phyloP scores from a whole-genome alignment of 2,329 filamentous ascomycete genomes.

The Claviceps maximensis region DNA sequence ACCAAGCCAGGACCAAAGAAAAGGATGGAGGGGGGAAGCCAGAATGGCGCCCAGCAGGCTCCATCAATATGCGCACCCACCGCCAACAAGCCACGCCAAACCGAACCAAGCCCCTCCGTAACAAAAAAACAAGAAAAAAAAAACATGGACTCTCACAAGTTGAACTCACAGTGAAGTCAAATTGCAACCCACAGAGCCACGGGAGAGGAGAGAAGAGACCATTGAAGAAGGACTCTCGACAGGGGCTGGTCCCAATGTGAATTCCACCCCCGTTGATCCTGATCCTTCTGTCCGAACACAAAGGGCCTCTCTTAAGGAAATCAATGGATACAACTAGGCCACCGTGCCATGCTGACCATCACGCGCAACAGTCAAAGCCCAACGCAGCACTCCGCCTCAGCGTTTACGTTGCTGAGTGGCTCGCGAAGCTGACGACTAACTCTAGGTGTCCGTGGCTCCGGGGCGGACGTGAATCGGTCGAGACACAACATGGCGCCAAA shows the following conservation, averaged over 20 bases:
- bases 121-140: no score
- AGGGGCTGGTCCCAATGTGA: no score
- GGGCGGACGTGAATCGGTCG: neutral
- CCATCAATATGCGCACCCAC: neutral
- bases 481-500: neutral
- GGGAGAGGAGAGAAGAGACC: no score
- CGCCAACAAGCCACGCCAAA: neutral
- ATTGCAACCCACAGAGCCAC: no score
- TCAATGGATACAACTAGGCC: neutral
- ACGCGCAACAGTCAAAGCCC: neutral
- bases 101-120: no score
- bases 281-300: neutral
- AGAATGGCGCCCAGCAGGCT: neutral
- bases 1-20: neutral
- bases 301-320: no score
- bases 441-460: neutral
- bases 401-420: neutral
- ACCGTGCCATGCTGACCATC: neutral
- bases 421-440: neutral
- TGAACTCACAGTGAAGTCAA: no score
- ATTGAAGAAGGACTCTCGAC: no score
- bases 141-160: no score
- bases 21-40: neutral
- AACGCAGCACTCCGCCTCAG: neutral
- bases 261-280: no score